These are phyloP conservation scores for Millerozyma acaciae DNA, from an alignment of 805 yeast species.

Conservation along the genomic window DNA sequence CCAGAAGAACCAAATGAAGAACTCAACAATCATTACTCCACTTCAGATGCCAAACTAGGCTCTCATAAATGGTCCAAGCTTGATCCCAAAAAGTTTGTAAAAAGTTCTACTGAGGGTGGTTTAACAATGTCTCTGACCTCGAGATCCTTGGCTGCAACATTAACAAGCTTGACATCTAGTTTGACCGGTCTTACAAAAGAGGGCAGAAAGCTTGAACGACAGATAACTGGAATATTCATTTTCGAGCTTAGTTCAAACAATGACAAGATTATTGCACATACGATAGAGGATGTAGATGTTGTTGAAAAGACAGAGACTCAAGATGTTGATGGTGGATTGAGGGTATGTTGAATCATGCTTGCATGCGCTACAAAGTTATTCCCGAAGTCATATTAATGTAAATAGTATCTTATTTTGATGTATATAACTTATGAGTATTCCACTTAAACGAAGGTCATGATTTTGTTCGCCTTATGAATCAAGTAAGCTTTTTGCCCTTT, in stretches of 20 bases:
- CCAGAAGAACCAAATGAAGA: constrained; percentile 7
- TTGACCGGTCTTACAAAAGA: constrained; percentile 31
- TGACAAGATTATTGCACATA: constrained; percentile 54
- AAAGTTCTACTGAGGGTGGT: constrained; percentile 3
- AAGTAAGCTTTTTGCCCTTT: neutral
- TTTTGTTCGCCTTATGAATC: neutral
- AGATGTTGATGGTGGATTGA: constrained; percentile 21
- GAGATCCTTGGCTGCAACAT: constrained; percentile 19
- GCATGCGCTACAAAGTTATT: neutral
- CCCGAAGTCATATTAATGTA: constrained; percentile 1
- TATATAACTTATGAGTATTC: neutral
- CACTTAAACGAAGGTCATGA: neutral
- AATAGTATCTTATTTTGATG: neutral
- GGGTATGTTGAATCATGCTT: constrained; percentile 21
- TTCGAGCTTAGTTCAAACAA: constrained; percentile 61
- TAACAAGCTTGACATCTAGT: constrained; percentile 28
- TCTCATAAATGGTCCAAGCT: constrained; percentile 38
- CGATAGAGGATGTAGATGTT: constrained; percentile 63
- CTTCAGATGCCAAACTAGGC: constrained; percentile 38
- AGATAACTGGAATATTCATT: constrained; percentile 54
- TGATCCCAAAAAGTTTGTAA: constrained; percentile 22
- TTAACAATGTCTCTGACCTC: constrained; percentile 7
- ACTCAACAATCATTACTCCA: constrained; percentile 18
- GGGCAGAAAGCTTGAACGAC: constrained; percentile 32
- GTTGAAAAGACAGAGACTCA: constrained; percentile 40